Evolutionary conservation across 768 basidiomycete species (phyloP).

Genomic region (Clitopilus passeckerianus): DNA sequence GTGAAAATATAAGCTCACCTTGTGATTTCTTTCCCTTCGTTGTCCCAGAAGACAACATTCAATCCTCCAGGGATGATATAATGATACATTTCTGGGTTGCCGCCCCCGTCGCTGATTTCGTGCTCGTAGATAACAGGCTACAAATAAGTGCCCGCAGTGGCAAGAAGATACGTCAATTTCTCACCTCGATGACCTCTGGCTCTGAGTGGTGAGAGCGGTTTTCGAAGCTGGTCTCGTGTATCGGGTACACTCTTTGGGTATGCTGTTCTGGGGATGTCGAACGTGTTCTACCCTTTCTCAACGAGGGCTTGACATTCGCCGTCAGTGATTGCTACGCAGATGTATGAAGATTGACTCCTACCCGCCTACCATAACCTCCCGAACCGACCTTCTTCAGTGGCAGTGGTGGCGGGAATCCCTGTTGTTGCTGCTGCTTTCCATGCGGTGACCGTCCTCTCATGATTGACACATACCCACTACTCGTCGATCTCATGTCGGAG

Average conservation of each 20-base stretch:
- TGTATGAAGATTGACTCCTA: not conserved
- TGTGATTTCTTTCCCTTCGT: slow-evolving; percentile 56
- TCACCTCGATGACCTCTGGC: slow-evolving; percentile 15
- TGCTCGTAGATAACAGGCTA: slow-evolving; percentile 18
- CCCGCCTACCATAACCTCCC: not conserved
- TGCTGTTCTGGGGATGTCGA: not conserved
- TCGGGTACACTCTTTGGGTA: not conserved
- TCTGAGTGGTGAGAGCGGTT: slow-evolving; percentile 1
- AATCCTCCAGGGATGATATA: slow-evolving; percentile 66
- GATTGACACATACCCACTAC: not conserved
- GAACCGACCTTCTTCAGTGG: not conserved
- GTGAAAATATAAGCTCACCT: slow-evolving; percentile 32
- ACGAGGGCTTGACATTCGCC: not conserved
- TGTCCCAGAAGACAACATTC: slow-evolving; percentile 65
- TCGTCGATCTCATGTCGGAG: not conserved
- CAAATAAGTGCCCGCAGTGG: not conserved
- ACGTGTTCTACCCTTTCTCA: not conserved
- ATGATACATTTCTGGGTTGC: slow-evolving; percentile 28
- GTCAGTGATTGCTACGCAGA: not conserved
- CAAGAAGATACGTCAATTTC: not conserved
- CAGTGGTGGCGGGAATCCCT: not conserved
- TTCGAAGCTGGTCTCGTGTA: slow-evolving; percentile 1
- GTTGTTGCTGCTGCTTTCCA: not conserved
- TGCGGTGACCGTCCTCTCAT: not conserved
- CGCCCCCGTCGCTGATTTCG: slow-evolving; percentile 17